Base-by-base conservation (phyloP, 179 eudicot genomes). In the Carnegiea gigantea region DNA sequence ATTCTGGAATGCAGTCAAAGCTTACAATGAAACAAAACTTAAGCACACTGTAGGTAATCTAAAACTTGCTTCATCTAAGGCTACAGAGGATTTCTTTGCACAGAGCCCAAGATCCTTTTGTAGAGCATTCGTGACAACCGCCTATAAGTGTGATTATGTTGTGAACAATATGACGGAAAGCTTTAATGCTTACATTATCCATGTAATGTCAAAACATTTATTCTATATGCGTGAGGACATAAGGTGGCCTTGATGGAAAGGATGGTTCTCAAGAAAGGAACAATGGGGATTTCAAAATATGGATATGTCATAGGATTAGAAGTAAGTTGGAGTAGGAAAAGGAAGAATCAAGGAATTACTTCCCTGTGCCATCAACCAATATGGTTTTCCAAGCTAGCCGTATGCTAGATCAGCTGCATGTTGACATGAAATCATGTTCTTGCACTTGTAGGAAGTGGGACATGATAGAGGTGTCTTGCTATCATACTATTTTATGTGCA, bases 161-260 rank as follows among this genome's bases (percentile, higher is more conserved):
- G 70, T 48, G 1, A 78, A 9, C 2, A 78, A 64, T 9, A n/a
- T 78, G 26, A 73, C 60, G 5, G 43, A 78, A 44, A 78, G 73
- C 0, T 65, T 78, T 4, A 78, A 78, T 14, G 73, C 43, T 7
- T 24, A 30, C 4, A 57, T 77, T 12, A 21, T 77, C 0, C 14
- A 59, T 4, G 51, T 71, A 2, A 57, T 51, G 9, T 5, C 79
- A 60, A 9, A 9, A 77, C 53, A 60, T 30, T 1, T 77, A 0
- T 36, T 77, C 3, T 11, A 78, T 9, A 78, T 64, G 73, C 24
- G 64, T 5, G 73, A 78, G 26, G 73, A 78, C 1, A 64, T 78
- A 8, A 62, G 8, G 0, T 6, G 6, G 14, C 36, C n/a, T 7
- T 60, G 20, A 77, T 77, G 79, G 51, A 59, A 2, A 77, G 23